phyloP scores from a whole-genome alignment of 257 asterid species.

The Nicotiana tomentosiformis region DNA sequence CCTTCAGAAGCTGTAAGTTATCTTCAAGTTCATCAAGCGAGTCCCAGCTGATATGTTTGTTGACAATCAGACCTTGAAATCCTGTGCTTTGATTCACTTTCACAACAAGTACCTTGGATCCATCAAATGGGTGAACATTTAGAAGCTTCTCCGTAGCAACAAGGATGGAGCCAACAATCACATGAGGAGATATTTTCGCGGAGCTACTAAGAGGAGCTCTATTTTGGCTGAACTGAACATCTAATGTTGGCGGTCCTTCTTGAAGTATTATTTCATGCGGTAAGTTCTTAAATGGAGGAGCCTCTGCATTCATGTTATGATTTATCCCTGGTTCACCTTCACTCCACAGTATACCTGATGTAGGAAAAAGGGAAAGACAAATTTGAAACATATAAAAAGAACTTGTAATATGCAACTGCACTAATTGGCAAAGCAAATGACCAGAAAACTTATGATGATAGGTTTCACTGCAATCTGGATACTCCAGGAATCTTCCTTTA shows the following conservation, averaged over 20 bases:
- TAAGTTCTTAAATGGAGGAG: slow-evolving; percentile 22
- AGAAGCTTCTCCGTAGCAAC: slow-evolving; percentile 69
- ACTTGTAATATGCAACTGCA: background rate
- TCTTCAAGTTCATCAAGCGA: slow-evolving; percentile 54
- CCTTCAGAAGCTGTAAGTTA: slow-evolving; percentile 43
- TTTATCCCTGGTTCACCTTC: slow-evolving; percentile 22
- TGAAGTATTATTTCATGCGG: slow-evolving; percentile 66
- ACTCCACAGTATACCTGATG: slow-evolving; percentile 35
- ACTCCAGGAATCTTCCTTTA: background rate
- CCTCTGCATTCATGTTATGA: slow-evolving; percentile 20
- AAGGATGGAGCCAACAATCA: slow-evolving; percentile 52
- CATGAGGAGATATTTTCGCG: slow-evolving; percentile 37
- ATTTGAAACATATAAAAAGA: background rate
- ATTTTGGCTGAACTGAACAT: slow-evolving; percentile 27
- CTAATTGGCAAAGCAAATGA: background rate
- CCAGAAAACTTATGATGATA: background rate
- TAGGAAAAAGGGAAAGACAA: background rate
- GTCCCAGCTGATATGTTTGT: slow-evolving; percentile 77
- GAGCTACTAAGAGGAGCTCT: slow-evolving; percentile 25
- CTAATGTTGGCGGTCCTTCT: slow-evolving; percentile 34
- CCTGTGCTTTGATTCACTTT: slow-evolving; percentile 54
- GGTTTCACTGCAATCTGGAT: background rate
- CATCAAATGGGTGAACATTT: slow-evolving; percentile 62
- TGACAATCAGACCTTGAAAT: slow-evolving; percentile 65
- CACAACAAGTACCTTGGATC: slow-evolving; percentile 65